Base-by-base conservation (phyloP, 1,284 basidiomycete species). In the Boletus sp. region DNA sequence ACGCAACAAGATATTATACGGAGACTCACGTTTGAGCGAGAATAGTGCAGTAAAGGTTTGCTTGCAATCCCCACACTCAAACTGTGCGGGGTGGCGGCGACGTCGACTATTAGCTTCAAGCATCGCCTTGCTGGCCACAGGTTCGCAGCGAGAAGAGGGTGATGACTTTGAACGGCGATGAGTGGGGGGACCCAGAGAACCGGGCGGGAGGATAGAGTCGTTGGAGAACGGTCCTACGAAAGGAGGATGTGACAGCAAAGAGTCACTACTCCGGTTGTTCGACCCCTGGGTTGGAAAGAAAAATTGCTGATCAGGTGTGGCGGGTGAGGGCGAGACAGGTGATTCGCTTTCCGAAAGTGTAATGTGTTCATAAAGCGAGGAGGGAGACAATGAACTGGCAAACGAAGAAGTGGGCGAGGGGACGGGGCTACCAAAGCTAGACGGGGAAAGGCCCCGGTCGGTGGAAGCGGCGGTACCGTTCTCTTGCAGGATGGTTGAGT, bases 61-160 rank as follows among this genome's bases (percentile, higher is more conserved):
- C 0, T n/a, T 13, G 30, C 63, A 65, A 0, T 54, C 53, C 0
- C 14, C 2, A 14, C 67, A 65, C 1, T 0, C 1, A 10, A 52
- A 56, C 9, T 50, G 53, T 13, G 66, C 48, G 2, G 59, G 51
- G 39, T 69, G 65, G 25, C 62, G 58, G 14, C 63, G 66, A n/a
- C 63, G 66, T 3, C 62, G 53, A 40, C 57, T 46, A 23, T 65
- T 65, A 0, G 66, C 63, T 13, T 64, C 60, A 4, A 66, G 53
- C 65, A 68, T 68, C 0, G 66, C 65, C 44, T 54, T 67, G 32
- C 64, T 65, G 0, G 63, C 66, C 1, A 65, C 64, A 1, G 61
- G 59, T 12, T 52, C 60, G 14, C 7, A 30, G 16, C 58, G 54
- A 16, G 42, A 4, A 13, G 41, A 23, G 14, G 36, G 25, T 4